phyloP scores from a whole-genome alignment of 139 green algal genomes.

The Diplosphaera chodatii region DNA sequence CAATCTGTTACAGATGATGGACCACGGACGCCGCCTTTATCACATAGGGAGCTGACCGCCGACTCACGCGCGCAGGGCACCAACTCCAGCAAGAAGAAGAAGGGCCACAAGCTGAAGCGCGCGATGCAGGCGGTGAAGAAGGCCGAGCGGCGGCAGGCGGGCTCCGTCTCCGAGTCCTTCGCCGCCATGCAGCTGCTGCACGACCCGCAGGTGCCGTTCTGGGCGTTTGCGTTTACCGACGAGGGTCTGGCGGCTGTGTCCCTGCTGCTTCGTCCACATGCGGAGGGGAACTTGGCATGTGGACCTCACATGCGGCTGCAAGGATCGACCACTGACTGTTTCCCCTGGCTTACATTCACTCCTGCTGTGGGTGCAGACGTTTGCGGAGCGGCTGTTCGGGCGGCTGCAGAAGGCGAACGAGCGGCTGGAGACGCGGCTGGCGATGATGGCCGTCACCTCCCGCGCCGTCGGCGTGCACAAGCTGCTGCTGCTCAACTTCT shows the following conservation, averaged over 20 bases:
- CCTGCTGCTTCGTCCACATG: too few species aligned
- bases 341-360: too few species aligned
- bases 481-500: constrained; percentile 94
- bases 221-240: too few species aligned
- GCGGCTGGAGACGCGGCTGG: constrained; percentile 73
- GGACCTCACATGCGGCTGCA: too few species aligned
- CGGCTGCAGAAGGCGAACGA: constrained; percentile 62
- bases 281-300: too few species aligned
- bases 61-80: constrained; percentile 60
- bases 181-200: constrained; percentile 94
- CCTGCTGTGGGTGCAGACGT: constrained; percentile 67
- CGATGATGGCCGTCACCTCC: constrained; percentile 62
- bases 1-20: too few species aligned
- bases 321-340: too few species aligned
- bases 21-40: too few species aligned
- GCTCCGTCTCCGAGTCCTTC: constrained; percentile 57
- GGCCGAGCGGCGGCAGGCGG: constrained; percentile 30
- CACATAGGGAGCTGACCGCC: not conserved
- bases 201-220: constrained; percentile 92
- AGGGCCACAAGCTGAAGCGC: constrained; percentile 87
- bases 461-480: constrained; percentile 85
- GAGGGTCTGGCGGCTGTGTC: too few species aligned
- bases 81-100: constrained; percentile 82
- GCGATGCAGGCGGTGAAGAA: constrained; percentile 76
- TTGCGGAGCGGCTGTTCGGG: constrained; percentile 86